Evolutionary conservation across 208 protist species (phyloP), one percentile per base, ranked within the genome.

Genomic region (Naegleria gruberi): DNA sequence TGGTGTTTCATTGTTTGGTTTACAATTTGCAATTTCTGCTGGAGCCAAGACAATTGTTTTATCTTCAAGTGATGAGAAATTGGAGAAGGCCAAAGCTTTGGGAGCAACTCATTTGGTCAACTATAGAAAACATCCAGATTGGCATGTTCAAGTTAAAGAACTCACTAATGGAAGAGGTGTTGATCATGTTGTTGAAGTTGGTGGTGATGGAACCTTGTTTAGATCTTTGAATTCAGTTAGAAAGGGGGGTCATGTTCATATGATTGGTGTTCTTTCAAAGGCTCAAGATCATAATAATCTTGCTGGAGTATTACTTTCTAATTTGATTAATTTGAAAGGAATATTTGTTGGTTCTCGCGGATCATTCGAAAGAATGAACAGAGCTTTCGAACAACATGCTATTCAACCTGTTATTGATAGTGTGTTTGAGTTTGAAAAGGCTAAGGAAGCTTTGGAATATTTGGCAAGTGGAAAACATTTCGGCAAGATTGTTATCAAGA

Each of bases 361-460:
- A 51, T 44, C 42, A 82, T 91, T 91, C 44, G 88, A 90, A 42
- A 19, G 34, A 86, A 51, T 91, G 44, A 83, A 83, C 8, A 41
- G 44, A 82, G 42, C 45, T 57, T 73, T 91, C 42, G 82, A n/a
- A 34, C 73, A 85, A 15, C 37, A 91, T 83, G 40, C 1, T 17
- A 90, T 91, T 51, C 47, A 43, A 6, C 90, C 90, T 86, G 46
- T 91, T 12, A 91, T 91, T 42, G 90, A 91, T 19, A 90, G 41
- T 5, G 41, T 90, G 40, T 91, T 89, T 40, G 17, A 42, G 4
- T 91, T 91, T 8, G 8, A 91, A 12, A 40, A 91, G 12, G 46
- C 46, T 51, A 51, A 51, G 12, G 46, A 51, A 51, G 46, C 46
- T 51, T 51, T 17, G 4, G 7, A 51, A 51, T 51, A 51, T 51